phyloP scores from a whole-genome alignment of 257 asterid species.

The Solanum appendiculatum region DNA sequence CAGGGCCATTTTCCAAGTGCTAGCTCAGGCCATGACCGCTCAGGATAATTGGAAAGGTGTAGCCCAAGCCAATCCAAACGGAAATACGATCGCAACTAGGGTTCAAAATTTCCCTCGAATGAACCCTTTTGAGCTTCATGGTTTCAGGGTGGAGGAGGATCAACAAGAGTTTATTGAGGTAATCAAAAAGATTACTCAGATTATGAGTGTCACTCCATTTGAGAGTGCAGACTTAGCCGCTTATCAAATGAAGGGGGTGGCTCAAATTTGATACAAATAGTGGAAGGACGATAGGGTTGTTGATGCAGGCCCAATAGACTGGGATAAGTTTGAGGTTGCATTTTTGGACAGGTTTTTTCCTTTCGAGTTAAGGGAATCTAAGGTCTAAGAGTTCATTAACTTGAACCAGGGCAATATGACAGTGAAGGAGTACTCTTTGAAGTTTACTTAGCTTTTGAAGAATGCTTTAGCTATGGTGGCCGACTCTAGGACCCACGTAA shows the following conservation, averaged over 20 bases:
- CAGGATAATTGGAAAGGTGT: not conserved
- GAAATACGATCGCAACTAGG: not conserved
- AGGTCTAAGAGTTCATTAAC: not conserved
- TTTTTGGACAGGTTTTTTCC: too few relatives aligned
- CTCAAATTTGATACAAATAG: not conserved
- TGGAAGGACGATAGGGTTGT: not conserved
- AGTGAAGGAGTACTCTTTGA: not conserved
- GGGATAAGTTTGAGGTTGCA: not conserved
- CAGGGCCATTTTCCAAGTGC: not conserved
- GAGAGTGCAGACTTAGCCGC: not conserved
- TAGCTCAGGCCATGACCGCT: not conserved
- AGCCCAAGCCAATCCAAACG: not conserved
- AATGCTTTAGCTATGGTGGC: not conserved
- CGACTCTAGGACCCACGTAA: not conserved
- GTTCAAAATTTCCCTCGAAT: not conserved
- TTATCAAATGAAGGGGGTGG: not conserved
- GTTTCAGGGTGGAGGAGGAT: not conserved
- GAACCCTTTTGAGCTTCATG: not conserved
- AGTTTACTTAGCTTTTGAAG: not conserved
- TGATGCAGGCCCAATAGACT: not conserved
- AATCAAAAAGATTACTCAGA: not conserved
- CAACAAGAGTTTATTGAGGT: not conserved
- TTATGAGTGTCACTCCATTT: not conserved
- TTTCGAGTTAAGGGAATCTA: not conserved
- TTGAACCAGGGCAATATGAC: not conserved